phyloP scores from a whole-genome alignment of 352 stramenopile genomes.

The Pythium guiyangense region DNA sequence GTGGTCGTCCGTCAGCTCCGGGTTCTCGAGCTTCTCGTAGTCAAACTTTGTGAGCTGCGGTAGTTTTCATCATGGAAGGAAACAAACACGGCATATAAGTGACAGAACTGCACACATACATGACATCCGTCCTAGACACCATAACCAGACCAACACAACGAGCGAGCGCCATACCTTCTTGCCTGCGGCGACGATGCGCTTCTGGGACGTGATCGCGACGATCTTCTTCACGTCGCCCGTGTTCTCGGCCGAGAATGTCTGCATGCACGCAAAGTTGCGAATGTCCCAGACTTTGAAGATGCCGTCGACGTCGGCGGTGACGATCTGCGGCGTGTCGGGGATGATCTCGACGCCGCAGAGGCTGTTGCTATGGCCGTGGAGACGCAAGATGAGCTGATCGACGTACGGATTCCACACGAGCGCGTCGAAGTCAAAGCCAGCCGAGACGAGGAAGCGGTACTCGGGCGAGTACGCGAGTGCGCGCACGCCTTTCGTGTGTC shows the following conservation, averaged over 20 bases:
- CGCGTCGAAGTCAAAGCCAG: slow-evolving; percentile 86
- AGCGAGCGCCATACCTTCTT: slow-evolving; percentile 38
- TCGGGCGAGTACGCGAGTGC: slow-evolving; percentile 79
- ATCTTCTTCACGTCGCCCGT: slow-evolving; percentile 74
- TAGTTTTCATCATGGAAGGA: background rate
- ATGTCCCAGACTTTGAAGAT: slow-evolving; percentile 90
- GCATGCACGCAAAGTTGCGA: slow-evolving; percentile 86
- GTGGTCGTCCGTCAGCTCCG: slow-evolving; percentile 81
- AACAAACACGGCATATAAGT: too few relatives aligned
- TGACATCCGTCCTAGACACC: background rate
- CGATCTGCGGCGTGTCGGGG: slow-evolving; percentile 78
- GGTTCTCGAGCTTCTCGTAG: slow-evolving; percentile 85
- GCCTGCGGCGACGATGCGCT: slow-evolving; percentile 70
- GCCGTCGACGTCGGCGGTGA: slow-evolving; percentile 81
- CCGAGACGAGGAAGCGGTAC: slow-evolving; percentile 84
- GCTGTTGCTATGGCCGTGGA: slow-evolving; percentile 85
- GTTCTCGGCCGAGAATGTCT: slow-evolving; percentile 81
- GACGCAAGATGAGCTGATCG: slow-evolving; percentile 79
- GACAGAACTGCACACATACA: background rate
- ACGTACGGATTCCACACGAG: slow-evolving; percentile 90
- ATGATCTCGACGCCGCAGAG: slow-evolving; percentile 86
- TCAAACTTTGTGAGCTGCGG: slow-evolving; percentile 70
- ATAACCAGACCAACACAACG: background rate
- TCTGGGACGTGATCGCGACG: slow-evolving; percentile 58
- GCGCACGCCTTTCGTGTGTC: slow-evolving; percentile 78